Conservation (phyloP, 306 rosid species). For the Castanea sativa region DNA sequence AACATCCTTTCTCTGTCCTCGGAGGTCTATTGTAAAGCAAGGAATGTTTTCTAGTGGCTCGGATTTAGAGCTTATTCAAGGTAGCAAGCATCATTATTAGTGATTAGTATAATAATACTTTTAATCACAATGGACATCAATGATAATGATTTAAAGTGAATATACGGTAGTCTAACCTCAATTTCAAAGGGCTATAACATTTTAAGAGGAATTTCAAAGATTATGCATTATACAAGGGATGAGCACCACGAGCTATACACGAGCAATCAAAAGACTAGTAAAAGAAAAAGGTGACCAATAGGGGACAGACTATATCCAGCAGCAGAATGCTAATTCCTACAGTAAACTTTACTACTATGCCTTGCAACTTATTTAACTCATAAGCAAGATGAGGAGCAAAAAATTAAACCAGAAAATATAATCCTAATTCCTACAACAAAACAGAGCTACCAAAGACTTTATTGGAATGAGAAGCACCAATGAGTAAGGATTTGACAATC, state of each 20-base stretch:
- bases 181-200: not conserved
- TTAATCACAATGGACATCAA: not conserved
- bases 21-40: constrained; percentile 81
- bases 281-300: no score
- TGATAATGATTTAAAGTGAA: not conserved
- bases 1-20: constrained; percentile 70
- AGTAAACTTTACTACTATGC: not conserved
- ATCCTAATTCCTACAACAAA: not conserved
- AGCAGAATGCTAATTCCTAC: not conserved
- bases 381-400: not conserved
- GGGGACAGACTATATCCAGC: not conserved
- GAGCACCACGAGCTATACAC: not conserved
- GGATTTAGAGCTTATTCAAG: constrained; percentile 36
- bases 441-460: not conserved
- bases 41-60: constrained; percentile 62
- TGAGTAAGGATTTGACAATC: not conserved
- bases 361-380: not conserved
- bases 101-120: no score
- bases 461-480: not conserved
- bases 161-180: not conserved
- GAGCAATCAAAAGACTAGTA: not conserved
- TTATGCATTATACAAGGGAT: not conserved
- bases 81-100: no score
- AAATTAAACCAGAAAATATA: not conserved
- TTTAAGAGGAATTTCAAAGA: not conserved